Base-by-base conservation (phyloP, 2,329 filamentous ascomycete species). In the Aspergillus fijiensis region DNA sequence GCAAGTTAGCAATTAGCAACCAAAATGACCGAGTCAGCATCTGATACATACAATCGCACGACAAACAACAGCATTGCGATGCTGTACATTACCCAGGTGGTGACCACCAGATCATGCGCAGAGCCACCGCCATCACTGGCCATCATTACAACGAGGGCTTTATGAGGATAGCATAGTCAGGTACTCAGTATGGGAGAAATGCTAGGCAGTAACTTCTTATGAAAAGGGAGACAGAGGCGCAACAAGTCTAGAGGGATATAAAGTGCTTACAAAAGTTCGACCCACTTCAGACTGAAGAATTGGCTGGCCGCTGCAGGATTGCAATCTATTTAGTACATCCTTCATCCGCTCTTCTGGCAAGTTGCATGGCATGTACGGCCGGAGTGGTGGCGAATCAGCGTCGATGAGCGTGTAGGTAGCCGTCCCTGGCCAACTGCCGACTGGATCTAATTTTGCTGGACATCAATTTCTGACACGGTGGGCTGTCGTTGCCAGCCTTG, bases 71-170 rank as follows among this genome's bases (percentile, higher is more conserved):
- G 27, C 25, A 55, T 55, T 5, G 53, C 53, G 14, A 55, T 49
- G 42, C 53, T 55, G 53, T 55, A 55, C 53, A 55, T 55, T n/a
- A 55, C 48, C 53, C 53, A 55, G 53, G 53, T 55, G 25, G 29
- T 45, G n/a, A 55, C 53, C 42, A 55, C 42, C 45, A 55, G 6
- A 19, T 55, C 53, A 25, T 55, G 53, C 19, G 53, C 25, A 31
- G 25, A 33, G 25, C 53, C 53, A 23, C 53, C 53, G 25, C 53
- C 53, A 27, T 55, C 53, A 23, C 19, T 55, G 42, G 53, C 27
- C 53, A 55, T 55, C 7, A 19, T 55, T 23, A 14, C n/a, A 21
- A 21, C 42, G 31, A 35, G n/a, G 27, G 42, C 25, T 23, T n/a
- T 16, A 49, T 16, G 48, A 47, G 19, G 27, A 21, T 23, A 19